Evolutionary conservation across 805 yeast genomes (phyloP).

Genomic region (Nakazawaea pomicola): DNA sequence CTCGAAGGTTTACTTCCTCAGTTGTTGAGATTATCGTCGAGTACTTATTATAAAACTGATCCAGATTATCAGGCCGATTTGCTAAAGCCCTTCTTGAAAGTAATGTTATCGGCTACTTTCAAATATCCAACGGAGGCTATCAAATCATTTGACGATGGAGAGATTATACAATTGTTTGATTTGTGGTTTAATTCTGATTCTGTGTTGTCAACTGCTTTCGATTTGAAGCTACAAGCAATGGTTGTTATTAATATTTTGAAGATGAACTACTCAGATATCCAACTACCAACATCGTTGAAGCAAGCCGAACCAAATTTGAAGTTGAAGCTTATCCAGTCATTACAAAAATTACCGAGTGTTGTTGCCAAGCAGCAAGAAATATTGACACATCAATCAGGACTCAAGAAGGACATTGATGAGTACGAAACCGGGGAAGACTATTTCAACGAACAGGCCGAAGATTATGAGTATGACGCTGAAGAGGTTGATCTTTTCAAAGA

Average conservation of each 20-base stretch:
- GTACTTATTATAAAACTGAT: constrained; percentile 13
- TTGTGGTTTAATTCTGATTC: constrained; percentile 45
- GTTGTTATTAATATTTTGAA: constrained; percentile 36
- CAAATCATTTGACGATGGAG: constrained; percentile 32
- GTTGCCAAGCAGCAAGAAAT: constrained; percentile 42
- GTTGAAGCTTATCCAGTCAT: constrained; percentile 33
- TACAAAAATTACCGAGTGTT: constrained; percentile 44
- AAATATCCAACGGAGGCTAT: constrained; percentile 34
- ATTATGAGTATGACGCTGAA: constrained; percentile 23
- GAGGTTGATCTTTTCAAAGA: constrained; percentile 21
- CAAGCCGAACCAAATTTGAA: constrained; percentile 16
- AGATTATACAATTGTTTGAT: constrained; percentile 34
- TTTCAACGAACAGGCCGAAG: constrained; percentile 18
- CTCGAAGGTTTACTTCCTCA: constrained; percentile 40
- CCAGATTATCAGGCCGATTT: constrained; percentile 16
- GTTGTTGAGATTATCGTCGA: constrained; percentile 21
- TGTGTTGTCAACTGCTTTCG: constrained; percentile 46
- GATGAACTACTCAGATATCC: constrained; percentile 25
- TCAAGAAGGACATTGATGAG: constrained; percentile 26
- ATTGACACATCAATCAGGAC: constrained; percentile 30
- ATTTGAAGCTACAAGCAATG: constrained; percentile 47
- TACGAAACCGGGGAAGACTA: constrained; percentile 18
- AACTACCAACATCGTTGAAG: constrained; percentile 30
- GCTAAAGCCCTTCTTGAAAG: constrained; percentile 29
- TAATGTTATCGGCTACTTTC: constrained; percentile 35